A percentile compares a stretch with the other conserved stretches of the same genome.
phyloP scores from a whole-genome alignment of 2,329 filamentous ascomycete species.

The Fusarium foetens region DNA sequence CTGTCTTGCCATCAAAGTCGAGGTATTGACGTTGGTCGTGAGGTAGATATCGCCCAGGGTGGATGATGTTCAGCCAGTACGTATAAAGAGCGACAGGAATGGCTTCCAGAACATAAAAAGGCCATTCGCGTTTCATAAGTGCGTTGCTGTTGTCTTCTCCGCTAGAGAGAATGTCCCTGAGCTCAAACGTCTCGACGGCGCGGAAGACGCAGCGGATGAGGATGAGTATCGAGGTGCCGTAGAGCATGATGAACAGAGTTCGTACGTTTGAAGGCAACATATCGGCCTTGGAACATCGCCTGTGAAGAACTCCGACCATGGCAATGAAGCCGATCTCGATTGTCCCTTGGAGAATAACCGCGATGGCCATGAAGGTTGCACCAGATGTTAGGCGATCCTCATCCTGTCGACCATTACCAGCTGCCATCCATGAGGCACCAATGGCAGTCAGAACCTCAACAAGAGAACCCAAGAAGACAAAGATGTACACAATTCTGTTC shows the following conservation, averaged over 20 bases:
- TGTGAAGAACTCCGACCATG: slow-evolving; percentile 35
- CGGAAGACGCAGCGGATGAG: slow-evolving; percentile 42
- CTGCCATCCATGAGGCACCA: slow-evolving; percentile 41
- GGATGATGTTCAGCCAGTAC: slow-evolving; percentile 54
- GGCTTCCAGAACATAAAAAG: slow-evolving; percentile 59
- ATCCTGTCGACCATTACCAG: slow-evolving; percentile 53
- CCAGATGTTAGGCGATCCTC: slow-evolving; percentile 64
- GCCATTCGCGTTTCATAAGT: slow-evolving; percentile 56
- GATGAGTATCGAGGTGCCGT: slow-evolving; percentile 42
- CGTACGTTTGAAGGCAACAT: slow-evolving; percentile 40
- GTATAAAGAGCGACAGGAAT: slow-evolving; percentile 57
- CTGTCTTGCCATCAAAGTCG: slow-evolving; percentile 52
- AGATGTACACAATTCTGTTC: slow-evolving; percentile 43
- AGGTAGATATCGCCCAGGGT: slow-evolving; percentile 56
- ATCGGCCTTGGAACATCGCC: slow-evolving; percentile 26
- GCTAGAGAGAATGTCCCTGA: slow-evolving; percentile 22
- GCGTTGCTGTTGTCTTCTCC: slow-evolving; percentile 34
- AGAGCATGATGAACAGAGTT: slow-evolving; percentile 42
- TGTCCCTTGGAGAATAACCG: slow-evolving; percentile 54
- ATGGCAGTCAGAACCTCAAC: slow-evolving; percentile 40
- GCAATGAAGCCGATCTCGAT: slow-evolving; percentile 39
- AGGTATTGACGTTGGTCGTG: slow-evolving; percentile 52
- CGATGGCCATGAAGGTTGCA: slow-evolving; percentile 63
- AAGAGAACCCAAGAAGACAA: slow-evolving; percentile 39
- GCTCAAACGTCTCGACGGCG: slow-evolving; percentile 40